Evolutionary conservation across 768 basidiomycete species (phyloP), one percentile per base, ranked within the genome.

Genomic region (Leccinum obscurum): DNA sequence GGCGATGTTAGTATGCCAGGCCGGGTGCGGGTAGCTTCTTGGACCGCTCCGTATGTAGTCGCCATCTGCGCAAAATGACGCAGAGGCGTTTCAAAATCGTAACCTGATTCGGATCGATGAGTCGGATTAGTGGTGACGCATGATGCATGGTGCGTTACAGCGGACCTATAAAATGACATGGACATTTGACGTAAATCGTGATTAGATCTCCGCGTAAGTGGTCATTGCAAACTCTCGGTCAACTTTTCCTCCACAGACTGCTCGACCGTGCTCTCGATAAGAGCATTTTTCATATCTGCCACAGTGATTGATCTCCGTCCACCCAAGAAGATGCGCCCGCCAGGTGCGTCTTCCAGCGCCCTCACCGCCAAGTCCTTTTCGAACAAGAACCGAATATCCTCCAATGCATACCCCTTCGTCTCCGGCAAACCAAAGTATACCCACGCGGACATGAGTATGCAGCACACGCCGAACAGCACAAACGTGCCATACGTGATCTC

Each of bases 401-500:
- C 78, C 52, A 79, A 62, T 14, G 73, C 73, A 51, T 75, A 72
- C 24, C 77, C 74, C 54, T 63, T 76, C 13, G 78, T 80, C 68
- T 80, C 78, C n/a, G 79, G 78, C 35, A 80, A 62, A 62, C 70
- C 71, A 53, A 78, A 63, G 63, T 76, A 75, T 22, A 71, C 70
- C 76, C 73, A 80, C 8, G 51, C 57, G 41, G 71, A 67, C 69
- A 78, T 73, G 54, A 74, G 48, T 24, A 77, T 15, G 57, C 73
- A 77, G 52, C 66, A 68, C 52, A 60, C 5, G 8, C 76, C 76
- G 46, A 75, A 77, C 34, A 75, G n/a, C 11, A 77, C 57, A 57
- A 70, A 77, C 44, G 75, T 77, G 39, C 72, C 72, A 11, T 71
- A 70, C 20, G n/a, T 69, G 64, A 74, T 71, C 32, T 58, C 62